These are phyloP conservation scores for Mortierella sp. DNA, from an alignment of 371 early-diverging fungal genomes.

Conservation along the genomic window DNA sequence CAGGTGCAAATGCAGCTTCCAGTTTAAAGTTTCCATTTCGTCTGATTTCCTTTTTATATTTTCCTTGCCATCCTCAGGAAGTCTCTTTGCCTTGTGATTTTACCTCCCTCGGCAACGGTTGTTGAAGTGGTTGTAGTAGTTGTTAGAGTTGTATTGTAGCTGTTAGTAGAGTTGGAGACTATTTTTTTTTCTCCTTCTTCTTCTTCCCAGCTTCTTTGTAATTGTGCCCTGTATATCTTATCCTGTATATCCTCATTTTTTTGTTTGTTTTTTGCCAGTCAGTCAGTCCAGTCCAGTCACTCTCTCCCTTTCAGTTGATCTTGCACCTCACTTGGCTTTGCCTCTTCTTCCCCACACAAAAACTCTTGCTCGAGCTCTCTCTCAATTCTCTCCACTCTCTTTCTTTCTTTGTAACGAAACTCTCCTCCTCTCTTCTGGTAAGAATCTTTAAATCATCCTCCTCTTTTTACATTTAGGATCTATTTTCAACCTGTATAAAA, in stretches of 20 bases:
- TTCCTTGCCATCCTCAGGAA: background rate
- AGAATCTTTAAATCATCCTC: too few species aligned
- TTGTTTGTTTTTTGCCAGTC: background rate
- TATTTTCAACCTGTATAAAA: too few species aligned
- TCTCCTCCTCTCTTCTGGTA: too few species aligned
- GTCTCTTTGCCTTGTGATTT: background rate
- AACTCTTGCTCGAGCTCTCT: too few species aligned
- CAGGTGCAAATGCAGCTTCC: background rate
- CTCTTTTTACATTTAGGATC: too few species aligned
- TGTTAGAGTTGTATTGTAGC: too few species aligned
- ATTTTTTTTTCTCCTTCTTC: background rate
- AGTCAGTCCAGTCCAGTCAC: background rate
- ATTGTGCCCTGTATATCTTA: background rate
- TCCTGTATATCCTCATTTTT: background rate
- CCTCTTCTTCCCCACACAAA: background rate
- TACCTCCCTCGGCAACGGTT: too few species aligned
- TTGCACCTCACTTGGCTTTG: background rate
- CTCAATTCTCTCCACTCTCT: background rate
- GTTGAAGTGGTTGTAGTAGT: too few species aligned
- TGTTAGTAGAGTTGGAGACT: too few species aligned
- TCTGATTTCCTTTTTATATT: background rate
- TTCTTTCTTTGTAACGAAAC: too few species aligned
- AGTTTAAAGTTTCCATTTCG: conserved; percentile 7
- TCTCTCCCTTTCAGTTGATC: background rate
- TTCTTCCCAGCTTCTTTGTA: background rate